Conservation (phyloP, 1,284 basidiomycete genomes). For the Wallemia mellicola region DNA sequence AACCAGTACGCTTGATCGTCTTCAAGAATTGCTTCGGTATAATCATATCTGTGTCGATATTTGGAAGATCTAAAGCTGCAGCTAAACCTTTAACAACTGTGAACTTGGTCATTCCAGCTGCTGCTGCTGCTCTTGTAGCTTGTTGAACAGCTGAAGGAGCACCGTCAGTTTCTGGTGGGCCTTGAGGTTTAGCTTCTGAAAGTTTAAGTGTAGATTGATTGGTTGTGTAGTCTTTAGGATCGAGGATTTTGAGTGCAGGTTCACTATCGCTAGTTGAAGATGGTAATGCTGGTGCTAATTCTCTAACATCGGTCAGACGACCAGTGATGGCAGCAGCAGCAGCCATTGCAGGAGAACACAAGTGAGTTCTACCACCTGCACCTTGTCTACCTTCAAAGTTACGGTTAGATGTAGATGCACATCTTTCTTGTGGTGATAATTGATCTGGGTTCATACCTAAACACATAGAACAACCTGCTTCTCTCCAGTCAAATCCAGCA, state of each 20-base stretch:
- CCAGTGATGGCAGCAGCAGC: slow-evolving; percentile 76
- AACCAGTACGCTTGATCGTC: slow-evolving; percentile 70
- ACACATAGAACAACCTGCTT: slow-evolving; percentile 95
- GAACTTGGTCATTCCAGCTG: slow-evolving; percentile 36
- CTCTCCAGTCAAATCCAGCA: slow-evolving; percentile 89
- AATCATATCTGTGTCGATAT: slow-evolving; percentile 91
- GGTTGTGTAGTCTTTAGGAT: slow-evolving; percentile 40
- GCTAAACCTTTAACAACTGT: slow-evolving; percentile 49
- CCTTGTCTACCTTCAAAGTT: slow-evolving; percentile 89
- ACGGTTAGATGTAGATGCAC: slow-evolving; percentile 83
- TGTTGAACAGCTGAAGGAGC: slow-evolving; percentile 18
- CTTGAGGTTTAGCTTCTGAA: slow-evolving; percentile 13
- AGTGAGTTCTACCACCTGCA: slow-evolving; percentile 67
- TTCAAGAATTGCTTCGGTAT: slow-evolving; percentile 91
- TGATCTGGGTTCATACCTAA: slow-evolving; percentile 95
- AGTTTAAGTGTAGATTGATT: slow-evolving; percentile 34
- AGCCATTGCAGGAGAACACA: slow-evolving; percentile 84
- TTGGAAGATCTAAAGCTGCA: slow-evolving; percentile 66
- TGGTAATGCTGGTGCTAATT: slow-evolving; percentile 26
- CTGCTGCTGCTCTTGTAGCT: slow-evolving; percentile 25
- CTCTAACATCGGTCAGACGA: slow-evolving; percentile 62
- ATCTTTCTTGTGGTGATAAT: slow-evolving; percentile 60
- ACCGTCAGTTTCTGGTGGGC: slow-evolving; percentile 11
- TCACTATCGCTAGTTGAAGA: slow-evolving; percentile 15
- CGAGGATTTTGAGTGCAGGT: slow-evolving; percentile 34